Evolutionary conservation across 164 flowering plant species (phyloP), one percentile per base, ranked within the genome.

Genomic region (Kingdonia uniflora): DNA sequence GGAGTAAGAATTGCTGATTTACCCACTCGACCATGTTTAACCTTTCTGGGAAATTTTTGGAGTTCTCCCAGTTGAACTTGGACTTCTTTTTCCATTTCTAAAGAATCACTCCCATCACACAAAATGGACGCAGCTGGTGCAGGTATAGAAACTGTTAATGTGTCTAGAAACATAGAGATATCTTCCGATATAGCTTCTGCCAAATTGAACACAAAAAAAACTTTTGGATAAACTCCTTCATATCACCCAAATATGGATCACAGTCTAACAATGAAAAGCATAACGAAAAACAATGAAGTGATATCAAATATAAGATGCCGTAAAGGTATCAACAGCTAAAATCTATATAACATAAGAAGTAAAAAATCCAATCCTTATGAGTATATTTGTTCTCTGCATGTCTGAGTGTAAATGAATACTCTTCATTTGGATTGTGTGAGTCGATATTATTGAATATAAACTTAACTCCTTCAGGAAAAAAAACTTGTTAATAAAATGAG

Each of bases 381-480:
- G 80, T 74, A 60, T 85, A 88, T 17, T 52, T 66, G 57, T 82
- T 81, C 59, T 80, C 67, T 55, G 72, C 75, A 68, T 77, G 85
- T 45, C 77, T 80, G 58, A 92, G 54, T 29, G 81, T 78, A 63
- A 92, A 88, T 14, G 75, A 79, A 59, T 66, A 92, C 68, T 84
- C 86, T 61, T 77, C 67, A 5, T 64, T 44, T 54, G 89, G 82
- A 71, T 72, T 67, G 57, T 76, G 67, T 19, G 37, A 2, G 53
- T 76, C 68, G 21, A 92, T 75, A 46, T 80, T 73, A n/a, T 67
- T 78, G 74, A 92, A 92, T 24, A 70, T 78, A 68, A 92, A 92
- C 64, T 72, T 86, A 26, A 92, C 82, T 29, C 96, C 96, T 92
- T 47, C 2, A 54, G 14, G 59, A 60, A 6, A 37, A 5, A 15